Evolutionary conservation across 805 yeast genomes (phyloP).

Genomic region (Cyberlindnera meyerae): DNA sequence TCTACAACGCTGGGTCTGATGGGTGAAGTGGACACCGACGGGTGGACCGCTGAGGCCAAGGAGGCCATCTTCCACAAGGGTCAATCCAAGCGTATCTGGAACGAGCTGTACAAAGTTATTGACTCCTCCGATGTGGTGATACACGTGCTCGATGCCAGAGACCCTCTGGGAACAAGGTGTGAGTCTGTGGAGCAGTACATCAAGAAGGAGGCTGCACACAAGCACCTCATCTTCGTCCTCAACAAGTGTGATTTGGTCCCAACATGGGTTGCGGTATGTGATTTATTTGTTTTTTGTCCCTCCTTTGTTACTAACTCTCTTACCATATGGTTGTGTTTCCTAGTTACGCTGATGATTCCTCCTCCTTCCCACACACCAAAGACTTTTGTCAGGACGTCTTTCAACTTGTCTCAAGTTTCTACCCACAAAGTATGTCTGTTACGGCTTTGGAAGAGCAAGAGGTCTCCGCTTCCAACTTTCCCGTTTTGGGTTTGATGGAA

Average conservation of each 20-base stretch:
- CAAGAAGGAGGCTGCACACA: constrained; percentile 91
- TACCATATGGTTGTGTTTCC: too few species aligned
- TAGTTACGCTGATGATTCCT: background rate
- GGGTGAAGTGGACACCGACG: constrained; percentile 67
- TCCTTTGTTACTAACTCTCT: constrained; percentile 19
- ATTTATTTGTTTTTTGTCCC: constrained; percentile 22
- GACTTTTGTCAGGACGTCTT: constrained; percentile 78
- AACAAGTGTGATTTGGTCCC: constrained; percentile 98
- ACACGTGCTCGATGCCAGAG: constrained; percentile 96
- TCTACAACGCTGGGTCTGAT: constrained; percentile 72
- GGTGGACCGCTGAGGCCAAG: constrained; percentile 84
- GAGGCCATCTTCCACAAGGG: constrained; percentile 96
- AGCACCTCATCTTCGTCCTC: constrained; percentile 88
- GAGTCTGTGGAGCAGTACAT: constrained; percentile 89
- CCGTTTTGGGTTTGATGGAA: constrained; percentile 44
- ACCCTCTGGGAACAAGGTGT: constrained; percentile 95
- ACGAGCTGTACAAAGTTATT: constrained; percentile 92
- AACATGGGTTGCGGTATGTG: constrained; percentile 98
- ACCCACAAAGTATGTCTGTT: constrained; percentile 77
- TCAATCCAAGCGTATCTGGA: constrained; percentile 98
- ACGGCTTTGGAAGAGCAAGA: constrained; percentile 91
- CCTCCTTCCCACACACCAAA: constrained; percentile 46
- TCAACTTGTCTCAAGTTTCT: constrained; percentile 27
- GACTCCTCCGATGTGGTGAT: constrained; percentile 97
- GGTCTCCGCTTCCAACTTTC: constrained; percentile 45